These are phyloP conservation scores for Fusarium penzigii DNA, from an alignment of 2,329 filamentous ascomycete genomes.

Conservation along the genomic window DNA sequence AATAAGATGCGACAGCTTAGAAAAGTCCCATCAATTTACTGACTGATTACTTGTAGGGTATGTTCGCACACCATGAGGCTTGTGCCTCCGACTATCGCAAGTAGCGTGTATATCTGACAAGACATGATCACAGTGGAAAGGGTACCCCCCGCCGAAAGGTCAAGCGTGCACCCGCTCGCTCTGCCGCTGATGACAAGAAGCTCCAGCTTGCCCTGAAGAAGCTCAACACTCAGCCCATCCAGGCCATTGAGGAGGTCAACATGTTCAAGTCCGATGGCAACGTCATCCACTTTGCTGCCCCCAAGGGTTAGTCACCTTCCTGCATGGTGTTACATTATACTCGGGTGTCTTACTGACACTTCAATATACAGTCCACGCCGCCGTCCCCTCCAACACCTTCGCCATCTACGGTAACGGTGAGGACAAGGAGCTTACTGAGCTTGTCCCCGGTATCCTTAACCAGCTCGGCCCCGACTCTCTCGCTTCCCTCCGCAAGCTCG, in stretches of 20 bases:
- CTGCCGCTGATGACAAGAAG: constrained; percentile 99
- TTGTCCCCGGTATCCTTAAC: constrained; percentile 98
- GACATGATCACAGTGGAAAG: constrained; percentile 69
- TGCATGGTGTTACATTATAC: constrained; percentile 7
- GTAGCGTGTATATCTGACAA: constrained; percentile 23
- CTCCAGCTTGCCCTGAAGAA: constrained; percentile 97
- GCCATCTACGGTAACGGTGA: constrained; percentile 98
- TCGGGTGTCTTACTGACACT: constrained; percentile 24
- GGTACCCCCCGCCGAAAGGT: constrained; percentile 96
- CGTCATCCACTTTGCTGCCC: constrained; percentile 98
- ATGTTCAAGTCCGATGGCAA: constrained; percentile 99
- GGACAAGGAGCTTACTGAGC: constrained; percentile 99
- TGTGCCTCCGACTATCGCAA: constrained; percentile 22
- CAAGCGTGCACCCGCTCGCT: constrained; percentile 95
- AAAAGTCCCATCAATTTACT: background rate
- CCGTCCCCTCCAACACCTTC: constrained; percentile 97
- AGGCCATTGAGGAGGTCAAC: constrained; percentile 99
- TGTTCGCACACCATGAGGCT: constrained; percentile 25
- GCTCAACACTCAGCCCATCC: constrained; percentile 99
- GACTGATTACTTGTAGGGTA: constrained; percentile 37
- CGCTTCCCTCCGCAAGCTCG: constrained; percentile 94
- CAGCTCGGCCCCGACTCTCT: constrained; percentile 98
- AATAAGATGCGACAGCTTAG: background rate
- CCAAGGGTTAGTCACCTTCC: constrained; percentile 73
- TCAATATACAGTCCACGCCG: constrained; percentile 76